Evolutionary conservation across 805 yeast genomes (phyloP), one percentile per base, ranked within the genome.

Genomic region (Ogataea saltuana): DNA sequence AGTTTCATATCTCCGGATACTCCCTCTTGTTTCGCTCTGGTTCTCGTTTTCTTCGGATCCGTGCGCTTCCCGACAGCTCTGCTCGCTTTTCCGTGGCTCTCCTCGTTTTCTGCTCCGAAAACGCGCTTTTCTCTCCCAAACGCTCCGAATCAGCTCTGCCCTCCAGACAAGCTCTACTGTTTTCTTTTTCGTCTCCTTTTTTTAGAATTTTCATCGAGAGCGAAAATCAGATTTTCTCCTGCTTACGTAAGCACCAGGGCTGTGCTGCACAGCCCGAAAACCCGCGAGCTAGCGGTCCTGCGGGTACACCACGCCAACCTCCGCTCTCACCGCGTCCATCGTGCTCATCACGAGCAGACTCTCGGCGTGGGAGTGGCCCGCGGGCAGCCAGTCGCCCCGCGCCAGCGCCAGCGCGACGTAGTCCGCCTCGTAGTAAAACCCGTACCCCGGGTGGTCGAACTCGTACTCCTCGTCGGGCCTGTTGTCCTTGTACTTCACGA

Each of bases 361-460:
- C 59, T 80, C 83, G 4, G 55, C 67, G 56, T 65, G 67, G 2
- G 81, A 39, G 32, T 49, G 53, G 72, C 55, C 69, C 59, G 3
- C 56, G 34, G 15, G 51, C 58, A 45, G 66, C 12, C 56, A 51
- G 41, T 60, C 64, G 10, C 78, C 77, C 12, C 57, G 61, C 5
- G 54, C 41, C 30, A 79, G 61, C 41, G 71, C 75, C 35, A 66
- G 58, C 3, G 78, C 82, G 22, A 70, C 71, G 4, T 75, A 80
- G 51, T 76, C 72, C 1, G 82, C 82, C 60, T 79, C 83, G 57
- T 71, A 72, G 51, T 73, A 74, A 56, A 77, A 72, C 0, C 85
- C 85, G 36, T 63, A 57, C 33, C 67, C 71, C 3, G 68, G 70
- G 27, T 46, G 50, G 16, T 38, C 40, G 41, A 68, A 71, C 29